Evolutionary conservation across 495 filamentous ascomycete genomes (phyloP), one percentile per base, ranked within the genome.

Genomic region (Xylaria sp.): DNA sequence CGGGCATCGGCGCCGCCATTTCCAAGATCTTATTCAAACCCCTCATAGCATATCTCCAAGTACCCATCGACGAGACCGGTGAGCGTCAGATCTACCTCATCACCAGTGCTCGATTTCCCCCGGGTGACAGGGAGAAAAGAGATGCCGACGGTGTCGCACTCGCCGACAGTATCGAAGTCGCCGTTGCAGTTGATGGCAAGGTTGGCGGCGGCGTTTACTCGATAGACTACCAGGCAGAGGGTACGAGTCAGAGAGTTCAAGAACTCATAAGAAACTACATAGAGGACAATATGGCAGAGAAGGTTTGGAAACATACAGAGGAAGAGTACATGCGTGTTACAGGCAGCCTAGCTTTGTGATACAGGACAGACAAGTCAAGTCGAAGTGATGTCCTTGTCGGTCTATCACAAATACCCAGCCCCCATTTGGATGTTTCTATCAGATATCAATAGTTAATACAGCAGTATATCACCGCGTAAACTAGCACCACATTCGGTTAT

Each of bases 141-240:
- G 61, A 33, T 19, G 75, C 73, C 17, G 55, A 67, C 0, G 79
- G 79, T 0, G 80, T 87, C 0, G 61, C 78, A 6, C 61, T 81
- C 11, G 73, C 31, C 0, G 74, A 72, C 0, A 82, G 77, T 7
- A 41, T 83, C 24, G 64, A 50, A 9, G 73, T 82, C 5, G 81
- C 84, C 0, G 71, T 52, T n/a, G 85, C 86, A 1, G 81, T 78
- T 0, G 79, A 84, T 73, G 87, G 86, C n/a, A 72, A 80, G 55
- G 67, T 62, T 0, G 87, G 87, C 0, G 84, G 84, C 71, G 87
- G 88, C 0, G 84, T 84, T 53, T 90, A 90, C 75, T 80, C 80
- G 17, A 72, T 89, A n/a, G 80, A 79, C 48, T 78, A 77, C 71
- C 75, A 86, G 35, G 82, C 82, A 0, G 83, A 85, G 66, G 74